Evolutionary conservation across 768 basidiomycete species (phyloP), one percentile per base, ranked within the genome.

Genomic region (Strobilomyces confusus): DNA sequence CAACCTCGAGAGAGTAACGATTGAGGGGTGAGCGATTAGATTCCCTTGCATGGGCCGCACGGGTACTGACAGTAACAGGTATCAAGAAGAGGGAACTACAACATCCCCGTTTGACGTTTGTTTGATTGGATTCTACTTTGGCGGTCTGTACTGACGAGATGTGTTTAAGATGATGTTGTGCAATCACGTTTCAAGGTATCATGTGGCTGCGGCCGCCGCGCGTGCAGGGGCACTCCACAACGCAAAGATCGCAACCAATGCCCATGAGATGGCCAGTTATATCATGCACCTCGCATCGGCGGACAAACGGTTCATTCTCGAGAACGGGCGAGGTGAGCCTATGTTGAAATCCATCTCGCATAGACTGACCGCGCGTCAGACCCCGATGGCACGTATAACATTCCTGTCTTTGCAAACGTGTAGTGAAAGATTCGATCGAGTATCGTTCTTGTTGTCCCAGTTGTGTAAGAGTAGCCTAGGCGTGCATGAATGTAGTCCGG

Each of bases 21-120:
- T 87, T 33, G 75, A 74, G 38, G 86, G 87, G 56, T 75, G 34
- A 46, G 69, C 54, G 15, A 33, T 49, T 51, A 34, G 48, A 52
- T 9, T 32, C 49, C 52, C 11, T 29, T 34, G 46, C n/a, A 22
- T 17, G 30, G 13, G 5, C 26, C 3, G 15, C 30, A 3, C 44
- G 46, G 48, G 12, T 53, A n/a, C 53, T 53, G 32, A 26, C 44
- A 14, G 34, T 41, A 56, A 57, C 42, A 72, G 75, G 29, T 87
- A 86, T 62, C 72, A 71, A 33, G 87, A 88, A 65, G 86, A 88
- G 69, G 85, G 88, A 14, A 88, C 86, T 1, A 91, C 89, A 17
- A 92, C 89, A 22, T 85, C 86, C 11, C 87, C 87, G n/a, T 89
- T 89, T 56, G 86, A 87, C 62, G 83, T 83, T 56, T 57, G 80